A percentile compares a stretch with the other conserved stretches of the same genome.
Conservation (phyloP, 805 yeast species). For the Lachancea thermotolerans region DNA sequence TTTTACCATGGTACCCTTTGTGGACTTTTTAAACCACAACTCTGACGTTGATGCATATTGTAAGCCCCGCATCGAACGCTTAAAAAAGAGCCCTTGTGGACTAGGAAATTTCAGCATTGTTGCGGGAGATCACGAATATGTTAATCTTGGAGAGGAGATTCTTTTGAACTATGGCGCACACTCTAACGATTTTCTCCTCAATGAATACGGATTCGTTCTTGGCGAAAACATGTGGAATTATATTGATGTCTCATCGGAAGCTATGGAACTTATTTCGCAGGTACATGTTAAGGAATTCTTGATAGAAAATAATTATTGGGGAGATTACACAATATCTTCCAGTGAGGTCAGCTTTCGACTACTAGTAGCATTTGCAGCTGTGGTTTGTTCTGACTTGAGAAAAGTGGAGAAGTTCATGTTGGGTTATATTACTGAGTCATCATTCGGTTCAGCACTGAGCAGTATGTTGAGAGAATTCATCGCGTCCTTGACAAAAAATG, state of each 20-base stretch:
- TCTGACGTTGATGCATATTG: slow-evolving; percentile 43
- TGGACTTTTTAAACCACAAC: slow-evolving; percentile 80
- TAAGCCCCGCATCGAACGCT: slow-evolving; percentile 38
- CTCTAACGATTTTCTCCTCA: slow-evolving; percentile 69
- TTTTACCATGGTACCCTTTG: slow-evolving; percentile 86
- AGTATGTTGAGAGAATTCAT: slow-evolving; percentile 5
- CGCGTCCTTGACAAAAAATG: background rate
- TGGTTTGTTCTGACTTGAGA: slow-evolving; percentile 22
- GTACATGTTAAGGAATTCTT: slow-evolving; percentile 40
- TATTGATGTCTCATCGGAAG: slow-evolving; percentile 50
- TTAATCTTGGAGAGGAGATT: slow-evolving; percentile 44
- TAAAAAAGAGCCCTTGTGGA: slow-evolving; percentile 43
- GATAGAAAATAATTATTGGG: slow-evolving; percentile 50
- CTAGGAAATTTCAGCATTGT: slow-evolving; percentile 26
- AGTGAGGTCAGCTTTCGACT: slow-evolving; percentile 62
- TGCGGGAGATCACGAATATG: slow-evolving; percentile 19
- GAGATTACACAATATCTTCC: slow-evolving; percentile 60
- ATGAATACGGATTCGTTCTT: slow-evolving; percentile 81
- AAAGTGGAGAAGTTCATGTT: slow-evolving; percentile 22
- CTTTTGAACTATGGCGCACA: slow-evolving; percentile 83
- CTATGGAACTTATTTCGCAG: slow-evolving; percentile 34
- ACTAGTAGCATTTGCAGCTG: slow-evolving; percentile 62
- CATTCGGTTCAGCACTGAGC: slow-evolving; percentile 15
- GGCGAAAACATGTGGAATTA: slow-evolving; percentile 58
- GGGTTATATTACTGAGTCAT: slow-evolving; percentile 27